Evolutionary conservation across 441 rosid genomes (phyloP), one percentile per base, ranked within the genome.

Genomic region (Brassica balearica): DNA sequence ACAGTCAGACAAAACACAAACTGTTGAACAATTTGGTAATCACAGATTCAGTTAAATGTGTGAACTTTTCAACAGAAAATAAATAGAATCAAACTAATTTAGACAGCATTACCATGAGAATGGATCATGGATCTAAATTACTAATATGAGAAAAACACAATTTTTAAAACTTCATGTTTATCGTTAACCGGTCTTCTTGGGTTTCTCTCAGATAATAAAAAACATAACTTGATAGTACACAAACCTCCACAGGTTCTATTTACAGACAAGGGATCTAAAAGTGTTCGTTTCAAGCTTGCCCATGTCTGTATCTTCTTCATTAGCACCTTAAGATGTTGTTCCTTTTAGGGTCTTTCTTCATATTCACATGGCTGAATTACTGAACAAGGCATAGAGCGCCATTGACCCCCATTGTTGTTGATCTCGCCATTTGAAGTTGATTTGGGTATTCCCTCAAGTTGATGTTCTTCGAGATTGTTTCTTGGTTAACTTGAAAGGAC

Each of bases 381-480:
- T 60, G 69, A 68, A 23, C 74, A 73, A 61, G 58, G 22, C 36
- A 72, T 32, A 1, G 19, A 65, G 43, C 9, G 58, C 2, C 6
- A 66, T 9, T 15, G 27, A 34, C 41, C 69, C 69, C 8, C 46
- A 41, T 38, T 56, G 61, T 23, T 53, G 2, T 69, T 41, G 65
- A 78, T 29, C 53, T 48, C 20, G 55, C 68, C 22, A 32, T 15
- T 74, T 63, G 63, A 72, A 19, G 60, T 38, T 20, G 60, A 65
- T 77, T 25, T 65, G 55, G 55, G 68, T 20, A 4, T 70, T 43
- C 7, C 48, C 36, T 80, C 86, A 92, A 64, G 95, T 90, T 0
- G 99, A 96, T 51, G 98, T 82, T 87, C 99, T 87, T 79, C 99
- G 84, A 87, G 93, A 92, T 80, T 94, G 98, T 81, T 84, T 94